phyloP scores from a whole-genome alignment of 1,139 yeast genomes.

The Suhomyces kunorum region DNA sequence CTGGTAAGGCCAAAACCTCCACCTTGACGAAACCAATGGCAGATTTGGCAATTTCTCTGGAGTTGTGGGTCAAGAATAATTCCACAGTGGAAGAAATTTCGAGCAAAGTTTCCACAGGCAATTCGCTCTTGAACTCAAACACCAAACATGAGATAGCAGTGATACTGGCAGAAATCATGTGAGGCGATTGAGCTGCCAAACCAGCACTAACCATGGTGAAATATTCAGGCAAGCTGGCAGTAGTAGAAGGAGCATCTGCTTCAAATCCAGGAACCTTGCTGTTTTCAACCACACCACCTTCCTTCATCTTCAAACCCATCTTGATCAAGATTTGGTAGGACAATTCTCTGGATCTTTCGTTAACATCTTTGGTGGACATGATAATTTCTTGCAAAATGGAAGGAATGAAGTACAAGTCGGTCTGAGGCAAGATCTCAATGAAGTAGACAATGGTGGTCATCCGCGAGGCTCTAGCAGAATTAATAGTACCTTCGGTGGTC shows the following conservation, averaged over 20 bases:
- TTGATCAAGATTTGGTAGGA: conserved; percentile 75
- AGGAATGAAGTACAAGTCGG: conserved; percentile 76
- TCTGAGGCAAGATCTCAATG: conserved; percentile 59
- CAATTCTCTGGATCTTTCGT: conserved; percentile 85
- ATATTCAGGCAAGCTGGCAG: conserved; percentile 75
- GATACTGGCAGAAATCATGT: conserved; percentile 94
- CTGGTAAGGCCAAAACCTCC: conserved; percentile 82
- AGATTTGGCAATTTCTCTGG: conserved; percentile 90
- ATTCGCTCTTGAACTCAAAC: conserved; percentile 74
- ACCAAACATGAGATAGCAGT: conserved; percentile 86
- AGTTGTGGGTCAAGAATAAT: conserved; percentile 83
- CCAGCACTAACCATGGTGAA: conserved; percentile 97
- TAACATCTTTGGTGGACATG: conserved; percentile 87
- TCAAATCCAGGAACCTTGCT: conserved; percentile 71
- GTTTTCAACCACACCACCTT: conserved; percentile 70
- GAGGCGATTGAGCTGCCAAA: conserved; percentile 88
- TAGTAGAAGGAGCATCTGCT: conserved; percentile 56
- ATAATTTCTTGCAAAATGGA: conserved; percentile 83
- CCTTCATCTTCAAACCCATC: conserved; percentile 78
- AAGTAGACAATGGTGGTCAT: conserved; percentile 65
- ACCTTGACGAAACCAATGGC: conserved; percentile 95
- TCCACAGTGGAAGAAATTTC: conserved; percentile 90
- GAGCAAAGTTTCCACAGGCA: conserved; percentile 56
- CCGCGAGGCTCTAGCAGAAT: conserved; percentile 81
- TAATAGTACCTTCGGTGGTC: conserved; percentile 60